Conservation (phyloP, 306 rosid species). For the Rosa multiflora region DNA sequence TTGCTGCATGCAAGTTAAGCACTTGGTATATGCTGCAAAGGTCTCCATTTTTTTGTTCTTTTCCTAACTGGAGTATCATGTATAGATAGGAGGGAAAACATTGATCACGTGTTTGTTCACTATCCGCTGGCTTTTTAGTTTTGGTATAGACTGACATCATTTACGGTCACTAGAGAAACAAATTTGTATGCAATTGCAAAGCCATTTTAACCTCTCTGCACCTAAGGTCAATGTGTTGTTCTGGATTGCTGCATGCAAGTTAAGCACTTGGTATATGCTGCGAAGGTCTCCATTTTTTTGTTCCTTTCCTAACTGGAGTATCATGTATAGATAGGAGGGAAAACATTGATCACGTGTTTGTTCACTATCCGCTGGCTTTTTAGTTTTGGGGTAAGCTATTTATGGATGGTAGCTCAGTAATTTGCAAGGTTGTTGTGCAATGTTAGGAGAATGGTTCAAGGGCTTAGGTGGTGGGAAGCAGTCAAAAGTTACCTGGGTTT, state of each 20-base stretch:
- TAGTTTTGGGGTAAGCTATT: background rate
- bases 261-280: background rate
- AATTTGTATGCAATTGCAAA: background rate
- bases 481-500: background rate
- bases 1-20: background rate
- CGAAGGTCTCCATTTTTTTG: background rate
- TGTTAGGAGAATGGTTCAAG: background rate
- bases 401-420: background rate
- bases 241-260: background rate
- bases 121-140: slow-evolving; percentile 1
- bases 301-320: background rate
- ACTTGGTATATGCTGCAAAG: background rate
- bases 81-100: background rate
- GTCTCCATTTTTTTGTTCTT: background rate
- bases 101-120: background rate
- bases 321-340: background rate
- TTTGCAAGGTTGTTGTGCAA: background rate
- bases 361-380: background rate
- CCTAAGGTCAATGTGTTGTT: background rate
- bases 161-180: background rate
- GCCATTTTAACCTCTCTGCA: background rate
- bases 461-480: background rate
- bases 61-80: background rate
- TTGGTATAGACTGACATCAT: background rate
- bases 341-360: background rate